Percentiles rank a stretch among this genome's conserved stretches.
Conservation (phyloP, 2,329 filamentous ascomycete species). For the Fonsecaea monophora region DNA sequence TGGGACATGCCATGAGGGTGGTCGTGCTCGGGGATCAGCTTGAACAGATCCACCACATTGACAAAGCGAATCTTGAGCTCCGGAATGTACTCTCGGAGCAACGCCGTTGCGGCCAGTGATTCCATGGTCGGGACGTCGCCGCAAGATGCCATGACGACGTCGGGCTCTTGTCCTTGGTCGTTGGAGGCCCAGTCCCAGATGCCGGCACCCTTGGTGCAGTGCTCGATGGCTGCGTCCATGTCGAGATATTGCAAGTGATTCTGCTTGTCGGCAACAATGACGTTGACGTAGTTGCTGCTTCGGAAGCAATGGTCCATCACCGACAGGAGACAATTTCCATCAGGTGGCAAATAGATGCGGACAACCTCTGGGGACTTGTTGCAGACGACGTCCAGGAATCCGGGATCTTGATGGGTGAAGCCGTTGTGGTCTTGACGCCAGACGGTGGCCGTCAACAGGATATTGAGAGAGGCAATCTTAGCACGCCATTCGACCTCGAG, state of each 20-base stretch:
- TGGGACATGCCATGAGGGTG: slow-evolving; percentile 77
- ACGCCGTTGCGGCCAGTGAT: slow-evolving; percentile 74
- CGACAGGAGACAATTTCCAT: slow-evolving; percentile 78
- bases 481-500: slow-evolving; percentile 79
- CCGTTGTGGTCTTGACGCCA: slow-evolving; percentile 86
- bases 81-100: slow-evolving; percentile 74
- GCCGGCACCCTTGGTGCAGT: slow-evolving; percentile 79
- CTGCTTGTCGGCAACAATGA: slow-evolving; percentile 80
- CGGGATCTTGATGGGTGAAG: slow-evolving; percentile 81
- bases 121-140: slow-evolving; percentile 78
- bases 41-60: slow-evolving; percentile 82
- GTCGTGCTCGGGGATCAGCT: slow-evolving; percentile 71
- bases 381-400: slow-evolving; percentile 78
- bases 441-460: slow-evolving; percentile 77
- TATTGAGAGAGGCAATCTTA: slow-evolving; percentile 77
- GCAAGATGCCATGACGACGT: slow-evolving; percentile 77
- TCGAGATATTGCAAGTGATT: slow-evolving; percentile 76
- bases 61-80: slow-evolving; percentile 78
- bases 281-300: slow-evolving; percentile 79
- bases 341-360: slow-evolving; percentile 79
- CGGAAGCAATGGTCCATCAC: slow-evolving; percentile 78
- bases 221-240: slow-evolving; percentile 74
- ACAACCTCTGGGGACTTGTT: slow-evolving; percentile 83
- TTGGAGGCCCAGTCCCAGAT: slow-evolving; percentile 81
- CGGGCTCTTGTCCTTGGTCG: slow-evolving; percentile 71